phyloP scores from a whole-genome alignment of 352 stramenopile species.

The Phytopythium cucurbitacearum region DNA sequence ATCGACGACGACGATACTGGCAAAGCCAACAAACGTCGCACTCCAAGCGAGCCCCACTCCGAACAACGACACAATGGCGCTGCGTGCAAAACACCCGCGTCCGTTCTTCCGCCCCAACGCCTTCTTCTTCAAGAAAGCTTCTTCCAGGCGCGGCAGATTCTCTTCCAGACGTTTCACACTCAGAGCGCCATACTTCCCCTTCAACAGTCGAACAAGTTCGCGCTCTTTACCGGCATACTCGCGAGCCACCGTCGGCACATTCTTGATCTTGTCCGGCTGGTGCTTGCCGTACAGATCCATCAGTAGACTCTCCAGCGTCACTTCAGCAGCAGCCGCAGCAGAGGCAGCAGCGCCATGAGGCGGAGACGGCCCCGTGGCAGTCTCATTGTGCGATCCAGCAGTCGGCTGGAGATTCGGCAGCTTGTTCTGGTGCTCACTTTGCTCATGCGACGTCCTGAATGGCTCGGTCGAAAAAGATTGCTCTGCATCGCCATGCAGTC shows the following conservation, averaged over 20 bases:
- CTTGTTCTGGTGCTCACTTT: too few relatives aligned
- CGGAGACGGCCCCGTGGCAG: neutral
- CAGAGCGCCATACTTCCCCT: conserved; percentile 66
- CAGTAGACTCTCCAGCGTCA: conserved; percentile 54
- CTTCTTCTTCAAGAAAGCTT: conserved; percentile 5
- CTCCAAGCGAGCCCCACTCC: conserved; percentile 10
- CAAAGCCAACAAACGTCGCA: conserved; percentile 21
- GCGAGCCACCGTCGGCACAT: conserved; percentile 45
- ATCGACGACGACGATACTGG: conserved; percentile 28
- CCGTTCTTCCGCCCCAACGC: conserved; percentile 10
- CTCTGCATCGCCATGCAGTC: conserved; percentile 7
- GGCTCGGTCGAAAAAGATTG: neutral
- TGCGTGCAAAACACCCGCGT: conserved; percentile 22
- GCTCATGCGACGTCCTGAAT: too few relatives aligned
- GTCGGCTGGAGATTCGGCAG: too few relatives aligned
- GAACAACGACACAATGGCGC: conserved; percentile 19
- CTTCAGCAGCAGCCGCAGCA: conserved; percentile 1
- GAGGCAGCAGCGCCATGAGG: neutral
- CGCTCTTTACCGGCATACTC: conserved; percentile 65
- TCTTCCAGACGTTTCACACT: conserved; percentile 72
- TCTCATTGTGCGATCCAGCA: too few relatives aligned
- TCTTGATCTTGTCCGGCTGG: conserved; percentile 69
- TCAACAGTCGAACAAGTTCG: conserved; percentile 52
- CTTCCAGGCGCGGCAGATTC: conserved; percentile 43
- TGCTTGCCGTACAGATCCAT: conserved; percentile 73